phyloP scores from a whole-genome alignment of 768 basidiomycete genomes.

The Leccinum disarticulatum region DNA sequence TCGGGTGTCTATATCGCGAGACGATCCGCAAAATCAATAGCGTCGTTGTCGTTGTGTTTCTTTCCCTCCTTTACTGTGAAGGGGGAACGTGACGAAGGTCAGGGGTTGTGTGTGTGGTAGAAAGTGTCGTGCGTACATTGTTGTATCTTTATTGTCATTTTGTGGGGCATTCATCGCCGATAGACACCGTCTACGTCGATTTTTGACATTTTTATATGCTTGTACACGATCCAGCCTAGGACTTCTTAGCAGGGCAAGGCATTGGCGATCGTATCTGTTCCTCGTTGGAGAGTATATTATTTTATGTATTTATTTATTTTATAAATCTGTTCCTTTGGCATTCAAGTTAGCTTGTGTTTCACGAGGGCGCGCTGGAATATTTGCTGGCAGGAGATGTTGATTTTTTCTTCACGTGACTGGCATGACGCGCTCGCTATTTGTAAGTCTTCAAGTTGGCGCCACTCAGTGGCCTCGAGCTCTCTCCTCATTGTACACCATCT shows the following conservation, averaged over 20 bases:
- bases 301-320: neutral
- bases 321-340: neutral
- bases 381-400: conserved; percentile 5
- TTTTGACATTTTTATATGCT: neutral
- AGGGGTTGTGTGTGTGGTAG: neutral
- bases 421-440: conserved; percentile 8
- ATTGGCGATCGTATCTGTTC: no score
- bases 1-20: conserved; percentile 5
- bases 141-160: neutral
- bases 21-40: neutral
- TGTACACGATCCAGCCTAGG: neutral
- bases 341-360: no score
- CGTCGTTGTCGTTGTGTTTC: neutral
- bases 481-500: neutral
- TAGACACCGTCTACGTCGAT: neutral
- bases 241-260: no score
- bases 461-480: neutral
- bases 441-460: neutral
- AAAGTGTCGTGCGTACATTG: neutral
- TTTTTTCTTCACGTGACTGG: conserved; percentile 21
- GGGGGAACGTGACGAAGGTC: neutral
- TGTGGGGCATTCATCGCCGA: neutral
- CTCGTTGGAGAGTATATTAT: neutral
- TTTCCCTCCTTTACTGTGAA: neutral
- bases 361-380: neutral